Evolutionary conservation across 2,329 filamentous ascomycete species (phyloP), one percentile per base, ranked within the genome.

Genomic region (Talaromyces sp.): DNA sequence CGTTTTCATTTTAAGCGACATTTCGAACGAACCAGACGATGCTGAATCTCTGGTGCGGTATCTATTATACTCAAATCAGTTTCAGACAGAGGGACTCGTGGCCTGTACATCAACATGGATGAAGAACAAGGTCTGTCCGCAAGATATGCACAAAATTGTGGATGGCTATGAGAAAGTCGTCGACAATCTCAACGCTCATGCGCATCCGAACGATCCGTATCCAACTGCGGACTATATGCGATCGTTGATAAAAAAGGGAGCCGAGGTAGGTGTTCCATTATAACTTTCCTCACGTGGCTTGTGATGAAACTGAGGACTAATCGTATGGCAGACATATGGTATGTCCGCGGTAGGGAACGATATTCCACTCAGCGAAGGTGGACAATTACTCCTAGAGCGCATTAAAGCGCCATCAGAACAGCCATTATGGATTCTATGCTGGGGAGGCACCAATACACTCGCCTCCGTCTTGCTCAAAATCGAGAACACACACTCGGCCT

Each of bases 391-490:
- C 77, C 74, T 1, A 72, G 79, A 7, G 71, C 77, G 59, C 1
- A 48, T 58, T 63, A 68, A 78, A 31, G 48, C 27, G 11, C 70
- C 74, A 19, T 77, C 75, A 1, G 72, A 74, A 0, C 74, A 81
- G 10, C 82, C 82, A 3, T 76, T 86, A 4, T 86, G 83, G 82
- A 74, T 85, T 5, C 76, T 85, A 1, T 76, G 77, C 68, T 86
- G 83, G 84, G 83, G 83, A 13, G 84, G 84, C 16, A 79, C 81
- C 31, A 85, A 85, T 65, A 79, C 81, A 1, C 78, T 86, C 3
- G 84, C 83, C 3, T 79, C 83, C 62, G 82, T 80, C 1, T 75
- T 85, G 10, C 70, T 78, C 33, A 73, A 79, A 16, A 76, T 50
- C 19, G 22, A 57, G 13, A 31, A 24, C 4, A 57, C 61, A 14